Evolutionary conservation across 768 basidiomycete species (phyloP), one percentile per base, ranked within the genome.

Genomic region (Pisolithus microcarpus): DNA sequence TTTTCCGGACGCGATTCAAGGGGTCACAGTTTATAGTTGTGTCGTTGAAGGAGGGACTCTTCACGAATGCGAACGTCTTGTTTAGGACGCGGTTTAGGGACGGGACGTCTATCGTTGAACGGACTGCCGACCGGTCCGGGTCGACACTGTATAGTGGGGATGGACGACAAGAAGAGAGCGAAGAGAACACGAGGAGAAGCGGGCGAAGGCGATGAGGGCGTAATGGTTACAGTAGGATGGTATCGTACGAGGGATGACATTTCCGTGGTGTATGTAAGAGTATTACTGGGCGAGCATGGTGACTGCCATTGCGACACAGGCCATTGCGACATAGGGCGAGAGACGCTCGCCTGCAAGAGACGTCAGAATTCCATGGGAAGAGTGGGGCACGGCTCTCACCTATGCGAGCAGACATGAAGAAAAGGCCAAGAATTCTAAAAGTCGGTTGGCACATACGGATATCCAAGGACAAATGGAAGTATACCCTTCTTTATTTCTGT

Each of bases 21-120:
- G 95, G 95, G 38, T 88, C 87, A 15, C 96, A 99, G 65, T 99
- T 97, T 71, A 96, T 98, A 61, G 96, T 98, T 46, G 95, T 98
- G 51, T 91, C 87, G 18, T 74, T 98, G 50, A 98, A 98, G 69
- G 96, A 98, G 61, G 95, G 95, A 5, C 74, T 97, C 42, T 98
- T 98, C 72, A 92, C 91, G 8, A 97, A 98, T 59, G 96, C 95
- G 37, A 98, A 99, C 61, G 94, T 93, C 11, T 73, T 97, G 30
- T 99, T 98, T 77, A 79, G 85, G 31, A 87, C 94, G 13, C 80
- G 88, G 48, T 97, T 98, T 75, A 77, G 91, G 28, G 93, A 99
- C 61, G 95, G 94, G 3, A 98, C 93, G 5, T 89, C 85, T 21
- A 76, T 95, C 48, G 91, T 95, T 23, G 90, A 95, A 64, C 75